These are phyloP conservation scores for Pulicaria dysenterica DNA, from an alignment of 129 eudicot genomes.

Conservation along the genomic window DNA sequence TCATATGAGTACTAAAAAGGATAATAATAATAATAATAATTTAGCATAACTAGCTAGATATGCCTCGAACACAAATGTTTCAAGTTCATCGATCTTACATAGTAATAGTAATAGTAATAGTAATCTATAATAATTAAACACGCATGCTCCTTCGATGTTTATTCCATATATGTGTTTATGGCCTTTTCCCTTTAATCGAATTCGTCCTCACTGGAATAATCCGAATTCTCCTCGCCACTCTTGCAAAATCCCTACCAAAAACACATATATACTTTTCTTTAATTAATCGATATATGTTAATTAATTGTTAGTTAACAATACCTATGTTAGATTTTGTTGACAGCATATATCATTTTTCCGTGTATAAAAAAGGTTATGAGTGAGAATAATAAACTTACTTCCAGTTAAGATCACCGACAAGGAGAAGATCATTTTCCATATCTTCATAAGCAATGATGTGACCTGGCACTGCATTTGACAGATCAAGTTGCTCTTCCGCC, in stretches of 20 bases:
- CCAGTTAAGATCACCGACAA: slow-evolving; percentile 92
- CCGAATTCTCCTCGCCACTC: slow-evolving; percentile 90
- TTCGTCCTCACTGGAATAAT: slow-evolving; percentile 68
- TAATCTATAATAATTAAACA: too few species aligned
- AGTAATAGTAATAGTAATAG: not conserved
- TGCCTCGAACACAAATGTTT: slow-evolving; percentile 17
- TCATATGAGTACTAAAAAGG: too few species aligned
- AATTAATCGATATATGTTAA: too few species aligned
- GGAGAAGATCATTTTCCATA: slow-evolving; percentile 93
- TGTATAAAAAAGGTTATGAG: not conserved
- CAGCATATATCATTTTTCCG: too few species aligned
- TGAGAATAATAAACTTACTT: slow-evolving; percentile 48
- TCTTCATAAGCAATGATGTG: slow-evolving; percentile 90
- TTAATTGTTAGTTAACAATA: too few species aligned
- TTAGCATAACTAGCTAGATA: slow-evolving; percentile 13
- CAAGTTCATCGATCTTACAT: not conserved
- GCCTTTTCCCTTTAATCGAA: slow-evolving; percentile 55
- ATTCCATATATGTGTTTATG: slow-evolving; percentile 5
- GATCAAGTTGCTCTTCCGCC: slow-evolving; percentile 40
- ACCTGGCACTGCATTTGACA: slow-evolving; percentile 87
- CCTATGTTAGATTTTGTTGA: too few species aligned
- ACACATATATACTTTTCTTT: not conserved
- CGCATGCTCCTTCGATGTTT: slow-evolving; percentile 9
- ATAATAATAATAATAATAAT: too few species aligned
- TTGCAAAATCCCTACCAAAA: slow-evolving; percentile 67